Base-by-base conservation (phyloP, 1,139 yeast species). In the Geotrichum armillariae region DNA sequence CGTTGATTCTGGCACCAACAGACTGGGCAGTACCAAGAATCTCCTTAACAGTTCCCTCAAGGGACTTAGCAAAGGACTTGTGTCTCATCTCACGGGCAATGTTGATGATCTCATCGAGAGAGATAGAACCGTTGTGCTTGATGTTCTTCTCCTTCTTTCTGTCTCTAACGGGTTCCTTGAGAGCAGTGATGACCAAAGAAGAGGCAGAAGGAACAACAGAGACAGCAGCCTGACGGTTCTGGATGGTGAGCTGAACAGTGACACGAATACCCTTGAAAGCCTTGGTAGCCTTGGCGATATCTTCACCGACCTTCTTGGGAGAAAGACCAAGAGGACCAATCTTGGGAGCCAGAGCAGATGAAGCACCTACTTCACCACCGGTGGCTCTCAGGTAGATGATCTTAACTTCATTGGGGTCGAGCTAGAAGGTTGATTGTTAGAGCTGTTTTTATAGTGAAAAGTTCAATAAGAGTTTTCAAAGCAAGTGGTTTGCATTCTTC, bases 271-370 rank as follows among this genome's bases (percentile, higher is more conserved):
- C 99, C 80, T 91, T 91, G 94, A 83, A 93, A 74, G 85, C 83
- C 82, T 89, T 87, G 80, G 99, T 93, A 75, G 99, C 99, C 86
- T 94, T 94, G 78, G 99, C 99, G 71, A 93, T 93, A 76, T 93
- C 99, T 80, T 93, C 99, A 89, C 99, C 99, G 73, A 94, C 97
- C 87, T 93, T 93, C 95, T 93, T 93, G 83, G 99, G 98, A 60
- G 98, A 91, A 71, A 93, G 84, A 90, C 99, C 99, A 74, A 93
- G 89, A 69, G 99, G 99, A 87, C 99, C 99, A 74, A 93, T 93
- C 90, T 93, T 93, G 75, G 99, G 99, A 69, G 99, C 99, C 72
- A 94, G 87, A 64, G 99, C 96, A 65, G 99, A 88, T 61, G 99
- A 91, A 72, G 98, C 96, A 83, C 98, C 99, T 71, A 94, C 95